phyloP scores from a whole-genome alignment of 2,329 filamentous ascomycete genomes.

The Colletotrichum lindemuthianum region DNA sequence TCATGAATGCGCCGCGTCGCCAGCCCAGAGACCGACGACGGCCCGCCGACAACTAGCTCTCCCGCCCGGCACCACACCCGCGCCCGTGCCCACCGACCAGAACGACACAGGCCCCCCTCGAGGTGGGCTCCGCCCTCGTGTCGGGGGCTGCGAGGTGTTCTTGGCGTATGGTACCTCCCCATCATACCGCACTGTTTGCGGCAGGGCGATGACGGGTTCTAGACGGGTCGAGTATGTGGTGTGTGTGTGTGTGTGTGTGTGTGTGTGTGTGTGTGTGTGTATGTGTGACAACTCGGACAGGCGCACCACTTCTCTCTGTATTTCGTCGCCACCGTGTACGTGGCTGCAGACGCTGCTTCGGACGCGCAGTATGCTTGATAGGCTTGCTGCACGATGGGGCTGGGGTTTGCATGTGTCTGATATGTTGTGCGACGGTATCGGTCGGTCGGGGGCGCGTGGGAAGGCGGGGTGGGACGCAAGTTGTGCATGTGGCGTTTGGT shows the following conservation, averaged over 20 bases:
- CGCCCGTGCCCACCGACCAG: neutral
- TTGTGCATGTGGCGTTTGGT: neutral
- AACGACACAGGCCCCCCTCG: neutral
- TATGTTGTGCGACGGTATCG: constrained; percentile 25
- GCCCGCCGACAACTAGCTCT: constrained; percentile 3
- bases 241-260: neutral
- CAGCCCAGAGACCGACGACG: neutral
- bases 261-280: too few species aligned
- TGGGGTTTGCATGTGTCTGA: constrained; percentile 1
- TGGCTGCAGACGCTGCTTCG: too few species aligned
- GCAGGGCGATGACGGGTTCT: neutral
- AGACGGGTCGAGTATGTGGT: neutral
- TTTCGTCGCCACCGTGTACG: too few species aligned
- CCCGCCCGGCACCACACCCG: neutral
- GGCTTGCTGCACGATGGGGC: neutral
- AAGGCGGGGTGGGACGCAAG: neutral
- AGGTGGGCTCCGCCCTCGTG: neutral
- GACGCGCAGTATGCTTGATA: too few species aligned
- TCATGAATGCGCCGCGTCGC: neutral
- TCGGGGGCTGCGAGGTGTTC: neutral
- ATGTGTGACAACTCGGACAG: neutral
- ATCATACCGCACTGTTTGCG: neutral
- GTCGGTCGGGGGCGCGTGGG: constrained; percentile 7
- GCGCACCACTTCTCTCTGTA: too few species aligned
- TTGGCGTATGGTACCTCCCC: neutral